phyloP scores from a whole-genome alignment of 805 yeast genomes.

The Osmozyma mogii region DNA sequence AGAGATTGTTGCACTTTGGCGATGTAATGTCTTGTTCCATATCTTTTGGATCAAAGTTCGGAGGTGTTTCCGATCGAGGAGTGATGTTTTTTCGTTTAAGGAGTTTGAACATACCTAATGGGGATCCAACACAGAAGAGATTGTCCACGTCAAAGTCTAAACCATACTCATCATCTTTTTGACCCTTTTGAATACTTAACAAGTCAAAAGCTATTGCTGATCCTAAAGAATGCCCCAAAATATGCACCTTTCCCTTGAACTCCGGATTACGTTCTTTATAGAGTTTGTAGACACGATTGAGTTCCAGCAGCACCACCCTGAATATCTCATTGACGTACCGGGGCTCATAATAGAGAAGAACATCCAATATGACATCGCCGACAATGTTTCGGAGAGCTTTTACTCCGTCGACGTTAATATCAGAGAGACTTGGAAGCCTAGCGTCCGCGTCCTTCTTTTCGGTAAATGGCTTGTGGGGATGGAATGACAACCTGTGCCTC shows the following conservation, averaged over 20 bases:
- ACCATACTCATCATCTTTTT: constrained; percentile 17
- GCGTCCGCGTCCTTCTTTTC: constrained; percentile 25
- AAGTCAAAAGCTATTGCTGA: constrained; percentile 79
- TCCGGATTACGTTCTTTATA: constrained; percentile 60
- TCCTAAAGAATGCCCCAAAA: constrained; percentile 90
- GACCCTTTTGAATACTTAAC: constrained; percentile 40
- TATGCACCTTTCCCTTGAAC: constrained; percentile 73
- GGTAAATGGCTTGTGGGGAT: constrained; percentile 36
- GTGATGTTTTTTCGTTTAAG: constrained; percentile 57
- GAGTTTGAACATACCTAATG: constrained; percentile 78
- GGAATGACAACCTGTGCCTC: constrained; percentile 72
- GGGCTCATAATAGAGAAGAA: constrained; percentile 69
- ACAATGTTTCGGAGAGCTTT: constrained; percentile 67
- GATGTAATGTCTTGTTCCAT: constrained; percentile 16
- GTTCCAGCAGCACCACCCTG: constrained; percentile 49
- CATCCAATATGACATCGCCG: constrained; percentile 83
- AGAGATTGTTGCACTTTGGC: constrained; percentile 60
- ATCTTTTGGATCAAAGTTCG: constrained; percentile 15
- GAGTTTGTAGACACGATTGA: constrained; percentile 53
- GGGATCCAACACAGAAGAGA: constrained; percentile 81
- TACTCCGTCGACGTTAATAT: constrained; percentile 72
- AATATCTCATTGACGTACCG: constrained; percentile 55
- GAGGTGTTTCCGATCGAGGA: constrained; percentile 23
- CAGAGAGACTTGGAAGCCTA: constrained; percentile 54
- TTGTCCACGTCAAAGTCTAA: constrained; percentile 68